phyloP scores from a whole-genome alignment of 2,329 filamentous ascomycete genomes.

The Onygenales sp. region DNA sequence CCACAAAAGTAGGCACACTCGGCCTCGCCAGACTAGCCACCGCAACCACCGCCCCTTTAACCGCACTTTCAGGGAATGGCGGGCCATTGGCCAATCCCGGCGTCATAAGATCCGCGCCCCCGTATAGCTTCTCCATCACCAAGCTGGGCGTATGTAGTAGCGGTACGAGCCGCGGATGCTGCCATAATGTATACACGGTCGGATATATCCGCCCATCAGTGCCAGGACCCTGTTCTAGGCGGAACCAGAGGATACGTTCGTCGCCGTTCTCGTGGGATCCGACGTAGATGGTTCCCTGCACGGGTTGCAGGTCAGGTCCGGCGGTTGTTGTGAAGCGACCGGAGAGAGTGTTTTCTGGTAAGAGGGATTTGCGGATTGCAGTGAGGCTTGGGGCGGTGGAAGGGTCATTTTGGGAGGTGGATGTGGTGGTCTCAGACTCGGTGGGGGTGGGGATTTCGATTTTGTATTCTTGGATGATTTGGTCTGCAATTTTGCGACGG shows the following conservation, averaged over 20 bases:
- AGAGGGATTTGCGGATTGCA: constrained; percentile 47
- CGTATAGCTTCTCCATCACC: constrained; percentile 52
- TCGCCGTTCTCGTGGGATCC: constrained; percentile 49
- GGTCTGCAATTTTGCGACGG: constrained; percentile 55
- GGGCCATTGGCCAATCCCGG: constrained; percentile 56
- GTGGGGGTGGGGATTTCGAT: constrained; percentile 37
- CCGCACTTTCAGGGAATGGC: constrained; percentile 51
- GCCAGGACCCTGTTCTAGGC: constrained; percentile 44
- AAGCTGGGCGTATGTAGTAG: constrained; percentile 53
- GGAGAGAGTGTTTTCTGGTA: constrained; percentile 54
- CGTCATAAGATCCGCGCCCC: constrained; percentile 60
- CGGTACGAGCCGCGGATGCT: constrained; percentile 50
- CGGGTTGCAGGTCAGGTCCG: constrained; percentile 51
- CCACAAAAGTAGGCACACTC: constrained; percentile 54
- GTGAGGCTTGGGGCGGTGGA: constrained; percentile 38
- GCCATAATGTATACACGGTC: constrained; percentile 58
- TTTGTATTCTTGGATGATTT: constrained; percentile 54
- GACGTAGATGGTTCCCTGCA: constrained; percentile 56
- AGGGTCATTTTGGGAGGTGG: constrained; percentile 14
- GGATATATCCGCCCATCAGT: constrained; percentile 34
- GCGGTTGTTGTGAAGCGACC: constrained; percentile 57
- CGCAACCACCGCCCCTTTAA: constrained; percentile 52
- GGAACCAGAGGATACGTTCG: constrained; percentile 55
- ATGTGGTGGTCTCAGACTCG: constrained; percentile 24
- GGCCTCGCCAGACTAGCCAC: constrained; percentile 51